Percentiles rank a stretch among this genome's conserved stretches.
phyloP scores from a whole-genome alignment of 495 filamentous ascomycete species.

The Entonaema liquescens region DNA sequence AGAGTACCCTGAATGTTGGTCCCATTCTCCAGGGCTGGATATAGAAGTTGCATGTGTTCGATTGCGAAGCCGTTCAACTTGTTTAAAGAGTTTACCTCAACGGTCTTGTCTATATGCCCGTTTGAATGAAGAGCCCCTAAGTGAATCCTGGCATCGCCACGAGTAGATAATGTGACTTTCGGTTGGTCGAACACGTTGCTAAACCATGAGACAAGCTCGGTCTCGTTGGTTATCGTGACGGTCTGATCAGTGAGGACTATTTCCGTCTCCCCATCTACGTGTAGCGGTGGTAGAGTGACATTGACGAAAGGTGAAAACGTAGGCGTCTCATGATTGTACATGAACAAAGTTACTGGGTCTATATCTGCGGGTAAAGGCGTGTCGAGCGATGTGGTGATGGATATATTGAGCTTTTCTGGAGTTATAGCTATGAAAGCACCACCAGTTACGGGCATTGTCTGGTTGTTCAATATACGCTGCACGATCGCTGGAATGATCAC shows the following conservation, averaged over 20 bases:
- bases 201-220: constrained; percentile 50
- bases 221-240: constrained; percentile 51
- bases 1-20: constrained; percentile 48
- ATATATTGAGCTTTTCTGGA: constrained; percentile 48
- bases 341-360: constrained; percentile 47
- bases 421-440: constrained; percentile 50
- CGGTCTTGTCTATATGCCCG: constrained; percentile 52
- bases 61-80: constrained; percentile 56
- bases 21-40: constrained; percentile 52
- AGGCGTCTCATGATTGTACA: constrained; percentile 51
- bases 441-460: constrained; percentile 49
- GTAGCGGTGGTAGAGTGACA: constrained; percentile 47
- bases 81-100: constrained; percentile 52
- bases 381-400: constrained; percentile 48
- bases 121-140: constrained; percentile 50
- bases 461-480: constrained; percentile 53
- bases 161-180: constrained; percentile 48
- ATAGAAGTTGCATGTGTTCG: constrained; percentile 49
- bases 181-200: constrained; percentile 51
- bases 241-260: constrained; percentile 48
- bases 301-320: constrained; percentile 48
- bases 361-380: constrained; percentile 50
- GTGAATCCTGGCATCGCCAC: constrained; percentile 48
- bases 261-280: constrained; percentile 49
- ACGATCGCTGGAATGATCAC: constrained; percentile 55